Evolutionary conservation across 202 grass and related monocot species (phyloP).

Genomic region (Schoenoplectus triqueter): DNA sequence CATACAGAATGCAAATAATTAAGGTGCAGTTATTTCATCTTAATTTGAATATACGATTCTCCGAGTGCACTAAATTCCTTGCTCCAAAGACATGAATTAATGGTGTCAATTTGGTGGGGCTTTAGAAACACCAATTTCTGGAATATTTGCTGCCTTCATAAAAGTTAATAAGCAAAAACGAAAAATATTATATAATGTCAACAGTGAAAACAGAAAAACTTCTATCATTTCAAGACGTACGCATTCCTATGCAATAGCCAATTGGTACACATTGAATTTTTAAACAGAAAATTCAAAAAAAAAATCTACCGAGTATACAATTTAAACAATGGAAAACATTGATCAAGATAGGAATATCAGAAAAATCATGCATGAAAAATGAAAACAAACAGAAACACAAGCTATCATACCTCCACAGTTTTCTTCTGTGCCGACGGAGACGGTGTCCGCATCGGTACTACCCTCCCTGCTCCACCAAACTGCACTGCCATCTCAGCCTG

Average conservation of each 20-base stretch:
- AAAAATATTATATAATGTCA: conserved; percentile 1
- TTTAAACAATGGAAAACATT: background rate
- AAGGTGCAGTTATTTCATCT: background rate
- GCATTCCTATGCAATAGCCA: background rate
- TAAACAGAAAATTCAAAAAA: background rate
- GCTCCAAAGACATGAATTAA: background rate
- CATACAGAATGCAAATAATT: background rate
- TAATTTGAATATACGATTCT: background rate
- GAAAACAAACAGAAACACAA: conserved; percentile 31
- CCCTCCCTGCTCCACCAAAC: background rate
- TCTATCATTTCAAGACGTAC: conserved; percentile 4
- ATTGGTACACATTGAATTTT: background rate
- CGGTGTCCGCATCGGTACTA: background rate
- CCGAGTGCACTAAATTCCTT: background rate
- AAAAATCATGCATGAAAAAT: conserved; percentile 44
- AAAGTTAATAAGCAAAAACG: background rate
- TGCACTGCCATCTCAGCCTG: conserved; percentile 32
- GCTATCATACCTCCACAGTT: conserved; percentile 25
- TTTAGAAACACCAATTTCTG: background rate
- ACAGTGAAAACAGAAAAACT: conserved; percentile 2
- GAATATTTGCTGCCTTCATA: background rate
- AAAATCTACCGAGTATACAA: background rate
- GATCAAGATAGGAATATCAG: background rate
- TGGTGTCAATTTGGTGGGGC: background rate
- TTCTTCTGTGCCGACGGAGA: conserved; percentile 23